Evolutionary conservation across 2,329 filamentous ascomycete genomes (phyloP), one percentile per base, ranked within the genome.

Genomic region (Paradendryphiella salina): DNA sequence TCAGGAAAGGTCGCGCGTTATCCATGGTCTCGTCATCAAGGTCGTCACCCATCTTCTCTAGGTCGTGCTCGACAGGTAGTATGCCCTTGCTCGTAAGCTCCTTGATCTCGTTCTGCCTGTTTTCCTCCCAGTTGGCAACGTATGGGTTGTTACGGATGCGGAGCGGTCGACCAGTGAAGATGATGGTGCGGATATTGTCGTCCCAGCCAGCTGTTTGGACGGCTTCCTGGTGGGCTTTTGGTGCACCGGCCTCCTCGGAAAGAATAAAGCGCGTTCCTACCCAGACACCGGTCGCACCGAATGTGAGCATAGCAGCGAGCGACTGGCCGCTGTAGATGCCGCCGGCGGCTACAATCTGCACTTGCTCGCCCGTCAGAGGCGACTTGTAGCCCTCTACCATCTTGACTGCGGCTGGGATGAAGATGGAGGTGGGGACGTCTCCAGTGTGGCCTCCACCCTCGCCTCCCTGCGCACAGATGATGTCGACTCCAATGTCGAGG

Each of bases 401-500:
- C 65, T 93, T 85, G 66, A 91, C 92, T 54, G 96, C 91, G 50
- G 92, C 87, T 46, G 94, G 94, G 73, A 97, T 97, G 58, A 99
- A 86, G 62, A 99, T 79, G 1, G 90, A 85, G 21, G 93, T 97
- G 59, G 94, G 90, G 32, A 96, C 88, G 75, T 96, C 89, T 68
- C 94, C 94, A 11, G 91, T 96, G 81, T 96, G 92, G 63, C 94
- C 94, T 73, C 94, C 94, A 59, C 94, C 94, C 80, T 99, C 94
- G 66, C 94, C 93, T 73, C 94, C 94, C 80, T 99, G 94, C 44
- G 94, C 94, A 80, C 93, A 97, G 79, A 99, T 97, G 68, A 99
- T 88, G 77, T 99, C 94, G 65, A 86, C 90, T 61, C 92, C 94
- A 52, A 73, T 83, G 42, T 93, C 90, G 57, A 99, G 82, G 76